Percentiles rank a stretch among this genome's conserved stretches.
phyloP scores from a whole-genome alignment of 441 rosid species.

The Gossypium trilobum region DNA sequence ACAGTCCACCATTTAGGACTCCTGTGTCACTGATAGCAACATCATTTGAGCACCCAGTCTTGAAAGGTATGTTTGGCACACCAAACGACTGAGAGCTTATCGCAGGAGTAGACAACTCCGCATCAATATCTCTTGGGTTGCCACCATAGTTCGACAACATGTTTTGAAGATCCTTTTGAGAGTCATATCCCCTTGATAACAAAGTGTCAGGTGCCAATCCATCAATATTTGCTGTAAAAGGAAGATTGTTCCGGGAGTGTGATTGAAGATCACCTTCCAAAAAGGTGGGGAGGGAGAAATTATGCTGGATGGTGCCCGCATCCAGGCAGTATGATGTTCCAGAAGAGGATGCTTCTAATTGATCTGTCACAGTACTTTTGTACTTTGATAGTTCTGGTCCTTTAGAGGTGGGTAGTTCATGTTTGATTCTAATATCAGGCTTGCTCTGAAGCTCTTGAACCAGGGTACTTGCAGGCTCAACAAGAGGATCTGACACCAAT shows the following conservation, averaged over 20 bases:
- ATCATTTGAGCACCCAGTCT: conserved; percentile 66
- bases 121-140: conserved; percentile 69
- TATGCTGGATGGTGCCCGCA: conserved; percentile 59
- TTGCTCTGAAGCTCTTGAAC: conserved; percentile 65
- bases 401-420: conserved; percentile 51
- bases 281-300: conserved; percentile 56
- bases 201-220: conserved; percentile 65
- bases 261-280: conserved; percentile 76
- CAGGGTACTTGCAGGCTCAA: conserved; percentile 48
- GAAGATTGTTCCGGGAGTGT: conserved; percentile 51
- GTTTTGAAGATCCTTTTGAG: conserved; percentile 91
- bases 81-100: conserved; percentile 91
- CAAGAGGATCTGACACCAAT: conserved; percentile 40
- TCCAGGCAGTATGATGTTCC: conserved; percentile 89
- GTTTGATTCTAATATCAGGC: conserved; percentile 46
- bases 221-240: conserved; percentile 55
- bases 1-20: conserved; percentile 63
- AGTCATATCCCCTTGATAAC: conserved; percentile 70
- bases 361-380: conserved; percentile 65
- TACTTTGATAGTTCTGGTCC: conserved; percentile 50
- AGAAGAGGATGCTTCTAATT: conserved; percentile 81
- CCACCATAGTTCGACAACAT: conserved; percentile 74
- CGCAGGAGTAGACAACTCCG: conserved; percentile 85
- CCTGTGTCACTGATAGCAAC: conserved; percentile 65
- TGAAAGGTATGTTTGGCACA: conserved; percentile 62